Percentiles rank a stretch among this genome's conserved stretches.
Conservation (phyloP, 176 grass and related monocot species). For the Puccinellia tenuiflora region DNA sequence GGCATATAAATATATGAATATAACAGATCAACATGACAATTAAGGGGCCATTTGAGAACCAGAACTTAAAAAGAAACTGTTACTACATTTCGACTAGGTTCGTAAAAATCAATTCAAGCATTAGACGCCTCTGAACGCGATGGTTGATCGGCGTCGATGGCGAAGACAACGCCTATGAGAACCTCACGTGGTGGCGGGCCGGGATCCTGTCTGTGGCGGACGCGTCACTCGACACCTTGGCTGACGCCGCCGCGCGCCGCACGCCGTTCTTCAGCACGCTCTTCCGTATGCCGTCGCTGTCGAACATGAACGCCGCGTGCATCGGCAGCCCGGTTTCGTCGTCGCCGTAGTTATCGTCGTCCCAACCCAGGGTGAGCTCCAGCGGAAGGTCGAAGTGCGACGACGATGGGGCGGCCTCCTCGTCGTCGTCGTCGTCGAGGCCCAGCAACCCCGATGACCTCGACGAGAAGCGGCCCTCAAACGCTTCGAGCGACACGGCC, state of each 20-base stretch:
- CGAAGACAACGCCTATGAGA: conserved; percentile 26
- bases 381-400: conserved; percentile 67
- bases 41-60: not conserved
- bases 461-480: conserved; percentile 42
- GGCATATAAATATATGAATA: not conserved
- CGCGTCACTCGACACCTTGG: conserved; percentile 21
- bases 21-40: not conserved
- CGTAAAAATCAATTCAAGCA: not conserved
- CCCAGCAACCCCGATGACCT: conserved; percentile 23
- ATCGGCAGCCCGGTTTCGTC: conserved; percentile 46
- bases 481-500: conserved; percentile 61
- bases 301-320: conserved; percentile 69
- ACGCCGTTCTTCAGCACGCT: conserved; percentile 40
- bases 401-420: not conserved
- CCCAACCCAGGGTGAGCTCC: conserved; percentile 50
- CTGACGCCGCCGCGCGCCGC: conserved; percentile 17
- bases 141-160: conserved; percentile 6
- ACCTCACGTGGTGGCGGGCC: conserved; percentile 10
- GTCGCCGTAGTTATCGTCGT: conserved; percentile 38
- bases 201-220: conserved; percentile 14
- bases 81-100: not conserved
- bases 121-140: not conserved
- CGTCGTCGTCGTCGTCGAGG: not conserved
- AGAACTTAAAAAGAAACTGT: not conserved
- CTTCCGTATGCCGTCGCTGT: conserved; percentile 42